Evolutionary conservation across 768 basidiomycete species (phyloP), one percentile per base, ranked within the genome.

Genomic region (Leccinum ochraceum): DNA sequence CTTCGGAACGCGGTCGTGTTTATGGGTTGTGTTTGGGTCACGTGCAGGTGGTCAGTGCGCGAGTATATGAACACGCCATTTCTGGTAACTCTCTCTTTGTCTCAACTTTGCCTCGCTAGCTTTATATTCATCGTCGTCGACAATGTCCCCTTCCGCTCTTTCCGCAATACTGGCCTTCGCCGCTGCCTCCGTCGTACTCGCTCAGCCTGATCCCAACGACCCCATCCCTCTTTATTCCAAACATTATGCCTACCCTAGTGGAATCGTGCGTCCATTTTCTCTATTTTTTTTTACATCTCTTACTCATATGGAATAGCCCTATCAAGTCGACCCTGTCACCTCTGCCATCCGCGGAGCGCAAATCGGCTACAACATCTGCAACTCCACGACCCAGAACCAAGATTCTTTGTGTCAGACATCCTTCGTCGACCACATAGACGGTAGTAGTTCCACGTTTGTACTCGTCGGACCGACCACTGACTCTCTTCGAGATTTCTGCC

Each of bases 321-420:
- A 81, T 67, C 76, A 84, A 71, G 83, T 76, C 42, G 80, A 83
- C 53, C 62, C 61, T 34, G 70, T 79, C 48, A 73, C 74, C 61
- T 54, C 69, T 13, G 74, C 75, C 49, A 67, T 70, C 26, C 85
- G 88, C 58, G 88, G 87, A 14, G 66, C 75, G 14, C 89, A 90
- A 69, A 66, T 67, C 20, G 89, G 89, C 16, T 88, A 87, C 78
- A 88, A 88, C 70, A 67, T 76, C 11, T 89, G 87, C 72, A 90
- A 89, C 72, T 80, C 83, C 1, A 84, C 86, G 17, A 89, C 89
- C 0, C 78, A 84, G 59, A 81, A 78, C 71, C 83, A 82, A 61
- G 55, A 76, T 9, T 89, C 90, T 0, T 72, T 83, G 37, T 92
- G 90, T 71, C 90, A 92, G 73, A 92, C 89, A 0, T 76, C 80